Conservation (phyloP, 2,329 filamentous ascomycete genomes). For the Pestalotiopsis sp. region DNA sequence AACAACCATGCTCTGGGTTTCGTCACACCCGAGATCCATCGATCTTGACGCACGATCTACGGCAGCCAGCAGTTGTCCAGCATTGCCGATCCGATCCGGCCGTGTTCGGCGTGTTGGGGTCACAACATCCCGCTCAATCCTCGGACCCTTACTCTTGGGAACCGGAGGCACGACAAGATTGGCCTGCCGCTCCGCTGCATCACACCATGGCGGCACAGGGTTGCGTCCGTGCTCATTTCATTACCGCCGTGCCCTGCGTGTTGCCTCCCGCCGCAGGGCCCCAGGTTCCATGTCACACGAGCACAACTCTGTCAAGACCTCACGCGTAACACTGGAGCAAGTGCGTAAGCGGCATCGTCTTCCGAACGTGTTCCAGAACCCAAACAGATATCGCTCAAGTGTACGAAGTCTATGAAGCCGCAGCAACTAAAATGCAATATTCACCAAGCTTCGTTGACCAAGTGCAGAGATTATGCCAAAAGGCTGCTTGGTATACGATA, state of each 20-base stretch:
- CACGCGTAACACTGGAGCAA: neutral
- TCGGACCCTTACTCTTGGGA: neutral
- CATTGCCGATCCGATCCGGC: slow-evolving; percentile 13
- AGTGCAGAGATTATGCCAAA: neutral
- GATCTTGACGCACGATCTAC: neutral
- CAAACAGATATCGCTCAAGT: neutral
- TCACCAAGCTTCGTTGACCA: neutral
- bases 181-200: neutral
- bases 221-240: neutral
- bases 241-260: neutral
- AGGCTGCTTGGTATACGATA: neutral
- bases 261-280: neutral
- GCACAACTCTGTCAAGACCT: slow-evolving; percentile 3
- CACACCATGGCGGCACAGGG: neutral
- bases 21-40: neutral
- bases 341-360: neutral
- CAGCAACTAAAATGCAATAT: neutral
- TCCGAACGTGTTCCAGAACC: neutral
- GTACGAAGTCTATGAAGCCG: neutral
- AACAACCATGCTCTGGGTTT: slow-evolving; percentile 1
- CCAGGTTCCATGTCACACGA: neutral
- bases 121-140: slow-evolving; percentile 1
- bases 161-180: neutral
- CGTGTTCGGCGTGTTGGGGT: slow-evolving; percentile 11
- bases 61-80: slow-evolving; percentile 2